Base-by-base conservation (phyloP, 495 filamentous ascomycete genomes). In the Xylaria grammica region DNA sequence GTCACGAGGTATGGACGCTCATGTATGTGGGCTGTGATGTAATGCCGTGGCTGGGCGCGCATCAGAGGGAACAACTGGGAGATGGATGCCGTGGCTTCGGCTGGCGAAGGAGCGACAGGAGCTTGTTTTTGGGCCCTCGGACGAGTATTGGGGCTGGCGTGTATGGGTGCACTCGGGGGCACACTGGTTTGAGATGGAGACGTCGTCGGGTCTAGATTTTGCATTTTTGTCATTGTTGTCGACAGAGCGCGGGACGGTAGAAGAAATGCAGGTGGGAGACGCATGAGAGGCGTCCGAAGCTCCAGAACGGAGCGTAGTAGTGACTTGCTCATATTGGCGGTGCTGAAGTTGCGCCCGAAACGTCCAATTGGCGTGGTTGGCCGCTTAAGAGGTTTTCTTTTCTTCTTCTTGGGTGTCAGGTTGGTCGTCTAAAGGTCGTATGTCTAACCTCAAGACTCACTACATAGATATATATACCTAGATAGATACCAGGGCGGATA, bases 1-100 rank as follows among this genome's bases (percentile, higher is more conserved):
- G 93, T 98, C 65, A 98, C 85, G 5, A 98, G 92, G 85, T 97
- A 99, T 19, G 93, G 92, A 20, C 84, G 84, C 4, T 87, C 89
- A 80, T 99, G 92, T 70, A 99, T 87, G 78, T 95, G 91, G 10
- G 90, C 83, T 27, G 88, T 90, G 63, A 95, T 86, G 84, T 96
- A 99, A 85, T 96, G 92, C 0, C 86, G 81, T 9, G 86, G 82
- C 77, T 99, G 95, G 42, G 88, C 81, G 64, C 82, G 82, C 42
- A 99, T 87, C 63, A 92, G 82, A 3, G 94, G 91, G 55, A 97
- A 89, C 36, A 91, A 84, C 42, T 85, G 40, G 59, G 79, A 79
- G 69, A 89, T 74, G 68, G 79, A 80, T 51, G 62, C 60, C 29
- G 64, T 17, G 50, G 74, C 68, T 50, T 75, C 55, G 49, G 70